phyloP scores from a whole-genome alignment of 176 grass and related monocot species.

The Aegilops longissima region DNA sequence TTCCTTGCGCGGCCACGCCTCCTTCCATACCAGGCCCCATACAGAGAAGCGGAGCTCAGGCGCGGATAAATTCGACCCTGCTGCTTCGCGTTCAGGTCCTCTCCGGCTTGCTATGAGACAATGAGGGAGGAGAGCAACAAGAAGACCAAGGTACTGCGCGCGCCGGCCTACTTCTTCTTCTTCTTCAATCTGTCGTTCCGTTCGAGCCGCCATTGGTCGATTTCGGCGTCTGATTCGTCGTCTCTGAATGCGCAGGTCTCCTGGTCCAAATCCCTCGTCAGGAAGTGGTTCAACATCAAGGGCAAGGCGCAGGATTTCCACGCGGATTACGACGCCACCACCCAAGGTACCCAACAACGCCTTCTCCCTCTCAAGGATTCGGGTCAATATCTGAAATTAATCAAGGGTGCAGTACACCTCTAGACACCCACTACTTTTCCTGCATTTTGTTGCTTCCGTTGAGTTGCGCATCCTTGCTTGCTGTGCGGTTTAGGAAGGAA shows the following conservation, averaged over 20 bases:
- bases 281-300: constrained; percentile 98
- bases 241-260: constrained; percentile 55
- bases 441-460: constrained; percentile 14
- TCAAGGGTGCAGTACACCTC: background rate
- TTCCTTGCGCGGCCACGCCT: too few relatives aligned
- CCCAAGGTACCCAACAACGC: constrained; percentile 40
- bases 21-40: too few relatives aligned
- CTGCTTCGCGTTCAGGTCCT: too few relatives aligned
- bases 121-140: constrained; percentile 60
- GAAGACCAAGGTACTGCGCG: constrained; percentile 78
- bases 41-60: too few relatives aligned
- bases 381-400: background rate
- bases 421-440: background rate
- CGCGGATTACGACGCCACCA: constrained; percentile 42
- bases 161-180: background rate
- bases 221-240: constrained; percentile 24
- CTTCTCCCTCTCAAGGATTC: background rate
- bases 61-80: too few relatives aligned
- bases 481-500: constrained; percentile 6
- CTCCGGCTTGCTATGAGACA: constrained; percentile 41
- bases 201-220: constrained; percentile 8
- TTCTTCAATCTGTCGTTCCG: background rate
- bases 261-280: constrained; percentile 89
- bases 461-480: background rate
- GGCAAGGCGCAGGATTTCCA: constrained; percentile 80